Percentiles rank a stretch among this genome's conserved stretches.
phyloP scores from a whole-genome alignment of 345 rosid genomes.

The Eutrema yunnanense region DNA sequence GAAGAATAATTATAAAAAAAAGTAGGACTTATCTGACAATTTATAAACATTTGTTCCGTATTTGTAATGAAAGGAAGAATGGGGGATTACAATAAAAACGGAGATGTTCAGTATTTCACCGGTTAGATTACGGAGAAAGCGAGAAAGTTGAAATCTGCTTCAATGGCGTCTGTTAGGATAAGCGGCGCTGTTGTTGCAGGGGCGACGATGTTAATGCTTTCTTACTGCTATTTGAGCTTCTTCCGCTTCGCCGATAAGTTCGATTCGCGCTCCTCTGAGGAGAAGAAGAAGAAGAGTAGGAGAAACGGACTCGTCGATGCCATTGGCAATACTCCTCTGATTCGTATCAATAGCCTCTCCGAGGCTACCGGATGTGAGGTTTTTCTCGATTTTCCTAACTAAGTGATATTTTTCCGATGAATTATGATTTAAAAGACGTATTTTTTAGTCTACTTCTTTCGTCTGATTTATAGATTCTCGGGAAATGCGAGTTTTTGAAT shows the following conservation, averaged over 20 bases:
- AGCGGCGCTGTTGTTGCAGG: constrained; percentile 40
- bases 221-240: constrained; percentile 38
- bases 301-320: constrained; percentile 60
- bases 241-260: constrained; percentile 23
- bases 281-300: constrained; percentile 26
- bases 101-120: not conserved
- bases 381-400: constrained; percentile 8
- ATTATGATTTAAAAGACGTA: not conserved
- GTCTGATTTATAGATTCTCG: constrained; percentile 63
- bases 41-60: not conserved
- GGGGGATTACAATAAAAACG: not conserved
- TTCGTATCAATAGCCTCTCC: constrained; percentile 87
- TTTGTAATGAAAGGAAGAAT: not conserved
- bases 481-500: constrained; percentile 90
- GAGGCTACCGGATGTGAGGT: constrained; percentile 96
- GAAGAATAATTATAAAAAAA: not conserved
- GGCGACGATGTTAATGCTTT: constrained; percentile 35
- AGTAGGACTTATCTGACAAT: not conserved
- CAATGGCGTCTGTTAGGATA: constrained; percentile 50
- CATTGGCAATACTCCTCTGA: constrained; percentile 82
- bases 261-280: constrained; percentile 1
- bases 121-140: constrained; percentile 6
- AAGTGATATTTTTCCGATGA: too few species aligned
- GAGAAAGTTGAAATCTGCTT: constrained; percentile 15
- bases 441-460: not conserved